These are phyloP conservation scores for Triticum aestivum DNA, from an alignment of 176 grass and related monocot genomes.

Conservation along the genomic window IWGSC_CS_RefSeq_v2.1 NC_057811.1:239754891-239755390, in stretches of 20 bases:
- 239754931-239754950: not conserved
- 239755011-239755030: not conserved
- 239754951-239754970: not conserved
- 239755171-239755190: slow-evolving; percentile 6
- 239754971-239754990: not conserved
- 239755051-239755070: slow-evolving; percentile 44
- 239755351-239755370: not conserved
- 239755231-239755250: not conserved
- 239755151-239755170: slow-evolving; percentile 40
- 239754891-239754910: not conserved
- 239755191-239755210: slow-evolving; percentile 8
- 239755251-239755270: not conserved
- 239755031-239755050: slow-evolving; percentile 10
- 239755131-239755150: slow-evolving; percentile 98
- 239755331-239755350: not conserved
- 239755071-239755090: slow-evolving; percentile 84
- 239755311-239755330: not conserved
- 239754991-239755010: slow-evolving; percentile 6
- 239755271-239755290: not conserved
- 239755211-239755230: slow-evolving; percentile 6
- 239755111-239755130: slow-evolving; percentile 92
- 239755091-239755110: slow-evolving; percentile 99
- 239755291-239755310: not conserved
- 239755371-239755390: not conserved
- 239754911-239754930: not conserved